Evolutionary conservation across 192 early-diverging fungal genomes (phyloP).

Genomic region (Geosiphon pyriformis): DNA sequence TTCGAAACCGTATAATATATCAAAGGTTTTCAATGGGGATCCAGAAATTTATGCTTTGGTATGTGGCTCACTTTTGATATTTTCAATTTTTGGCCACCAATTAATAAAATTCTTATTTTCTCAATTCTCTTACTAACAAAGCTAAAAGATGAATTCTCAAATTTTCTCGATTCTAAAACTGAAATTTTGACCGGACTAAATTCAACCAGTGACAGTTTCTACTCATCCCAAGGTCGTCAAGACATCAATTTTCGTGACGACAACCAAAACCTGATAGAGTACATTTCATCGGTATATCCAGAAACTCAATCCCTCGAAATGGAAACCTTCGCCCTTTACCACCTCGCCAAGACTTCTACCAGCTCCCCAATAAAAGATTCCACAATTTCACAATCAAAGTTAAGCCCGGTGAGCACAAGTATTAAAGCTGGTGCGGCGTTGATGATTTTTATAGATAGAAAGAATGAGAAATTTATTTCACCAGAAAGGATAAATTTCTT

Average conservation of each 20-base stretch:
- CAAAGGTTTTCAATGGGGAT: slow-evolving; percentile 57
- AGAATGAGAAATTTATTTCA: background rate
- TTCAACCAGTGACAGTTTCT: slow-evolving; percentile 81
- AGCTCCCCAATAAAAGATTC: slow-evolving; percentile 16
- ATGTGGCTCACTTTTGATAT: no score
- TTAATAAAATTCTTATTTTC: slow-evolving; percentile 29
- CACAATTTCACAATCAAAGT: background rate
- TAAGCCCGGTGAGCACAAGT: background rate
- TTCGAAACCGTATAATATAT: slow-evolving; percentile 60
- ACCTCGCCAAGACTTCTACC: slow-evolving; percentile 57
- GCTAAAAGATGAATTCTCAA: background rate
- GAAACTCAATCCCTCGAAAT: slow-evolving; percentile 68
- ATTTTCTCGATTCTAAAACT: no score
- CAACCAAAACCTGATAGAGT: slow-evolving; percentile 59
- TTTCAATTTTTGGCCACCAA: slow-evolving; percentile 1
- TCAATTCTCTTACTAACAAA: slow-evolving; percentile 35
- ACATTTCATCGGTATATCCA: slow-evolving; percentile 45
- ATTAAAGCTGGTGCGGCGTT: background rate
- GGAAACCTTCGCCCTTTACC: slow-evolving; percentile 83
- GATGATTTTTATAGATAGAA: background rate
- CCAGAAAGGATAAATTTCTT: background rate
- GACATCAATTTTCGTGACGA: slow-evolving; percentile 71
- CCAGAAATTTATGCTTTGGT: slow-evolving; percentile 40
- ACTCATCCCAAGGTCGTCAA: slow-evolving; percentile 73
- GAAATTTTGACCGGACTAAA: slow-evolving; percentile 56